Evolutionary conservation across 1,284 basidiomycete species (phyloP), one percentile per base, ranked within the genome.

Genomic region (Anthracocystis setariae): DNA sequence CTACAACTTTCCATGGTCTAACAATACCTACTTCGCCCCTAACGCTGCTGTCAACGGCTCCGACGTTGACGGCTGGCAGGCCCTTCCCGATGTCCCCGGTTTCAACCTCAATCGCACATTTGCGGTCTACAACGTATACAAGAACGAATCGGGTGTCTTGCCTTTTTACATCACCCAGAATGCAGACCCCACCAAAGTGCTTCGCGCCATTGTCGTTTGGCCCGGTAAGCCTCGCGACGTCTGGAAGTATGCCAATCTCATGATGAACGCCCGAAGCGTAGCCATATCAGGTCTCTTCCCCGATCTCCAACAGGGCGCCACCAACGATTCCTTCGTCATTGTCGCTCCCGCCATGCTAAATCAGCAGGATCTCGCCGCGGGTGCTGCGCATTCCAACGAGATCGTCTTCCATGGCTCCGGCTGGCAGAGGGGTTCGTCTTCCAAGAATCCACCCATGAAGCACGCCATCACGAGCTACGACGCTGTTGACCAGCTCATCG

Each of bases 61-160:
- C 32, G 64, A 65, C 27, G 24, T 18, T 0, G 38, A 10, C 17
- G 92, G 93, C 18, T 76, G 74, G 74, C 37, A 48, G 17, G 32
- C 17, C 32, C 57, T 76, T 5, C 72, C 74, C 2, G 40, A 54
- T n/a, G 49, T 58, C 3, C 27, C 49, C 2, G 70, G 56, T 25
- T 76, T 76, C 53, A 64, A 51, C 12, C 50, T 76, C 33, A 76
- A 73, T 39, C 59, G 60, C 32, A 65, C 72, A 12, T 62, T 71
- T 18, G 17, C 40, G 15, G 55, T 76, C 15, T 49, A 48, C 46
- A 72, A 72, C 29, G 46, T 54, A 17, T 68, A 52, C 46, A 46
- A 43, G 8, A 68, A 67, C 46, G 65, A 75, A n/a, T 60, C 54
- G n/a, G 69, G 55, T 18, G 40, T 78, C 46, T 46, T 77, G 46